Conservation (phyloP, 2,329 filamentous ascomycete species). For the Xylaria sp. region DNA sequence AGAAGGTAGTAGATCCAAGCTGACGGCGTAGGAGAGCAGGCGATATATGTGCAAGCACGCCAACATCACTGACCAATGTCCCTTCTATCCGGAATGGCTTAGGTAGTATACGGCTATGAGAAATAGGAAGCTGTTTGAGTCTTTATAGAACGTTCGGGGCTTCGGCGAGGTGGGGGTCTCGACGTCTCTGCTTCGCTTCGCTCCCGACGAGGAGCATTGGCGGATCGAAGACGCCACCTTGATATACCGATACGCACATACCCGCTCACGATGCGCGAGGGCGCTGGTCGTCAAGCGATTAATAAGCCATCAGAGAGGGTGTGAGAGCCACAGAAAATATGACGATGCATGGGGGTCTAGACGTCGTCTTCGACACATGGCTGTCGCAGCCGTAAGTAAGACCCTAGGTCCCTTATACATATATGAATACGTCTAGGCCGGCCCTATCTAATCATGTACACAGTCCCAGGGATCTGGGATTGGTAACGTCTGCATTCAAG, state of each 20-base stretch:
- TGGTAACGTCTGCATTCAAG: background rate
- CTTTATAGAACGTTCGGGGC: background rate
- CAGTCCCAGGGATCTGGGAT: conserved; percentile 5
- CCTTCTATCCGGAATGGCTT: background rate
- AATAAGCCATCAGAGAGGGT: background rate
- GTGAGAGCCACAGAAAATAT: background rate
- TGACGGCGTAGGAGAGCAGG: background rate
- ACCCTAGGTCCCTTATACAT: background rate
- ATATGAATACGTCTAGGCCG: conserved; percentile 1
- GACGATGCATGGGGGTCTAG: conserved; percentile 1
- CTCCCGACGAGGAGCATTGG: background rate
- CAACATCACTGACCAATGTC: background rate
- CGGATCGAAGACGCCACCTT: background rate
- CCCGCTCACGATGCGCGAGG: conserved; percentile 15
- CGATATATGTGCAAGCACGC: background rate
- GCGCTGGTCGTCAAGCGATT: conserved; percentile 5
- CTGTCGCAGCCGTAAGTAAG: conserved; percentile 2
- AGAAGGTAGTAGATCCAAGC: conserved; percentile 24
- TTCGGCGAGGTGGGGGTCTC: background rate
- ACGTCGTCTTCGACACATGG: conserved; percentile 4
- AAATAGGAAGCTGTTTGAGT: background rate
- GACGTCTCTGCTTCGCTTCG: background rate
- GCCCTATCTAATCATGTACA: background rate
- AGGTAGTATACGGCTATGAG: background rate
- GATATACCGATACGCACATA: background rate